Conservation (phyloP, 768 basidiomycete genomes). For the Trametes meyenii region DNA sequence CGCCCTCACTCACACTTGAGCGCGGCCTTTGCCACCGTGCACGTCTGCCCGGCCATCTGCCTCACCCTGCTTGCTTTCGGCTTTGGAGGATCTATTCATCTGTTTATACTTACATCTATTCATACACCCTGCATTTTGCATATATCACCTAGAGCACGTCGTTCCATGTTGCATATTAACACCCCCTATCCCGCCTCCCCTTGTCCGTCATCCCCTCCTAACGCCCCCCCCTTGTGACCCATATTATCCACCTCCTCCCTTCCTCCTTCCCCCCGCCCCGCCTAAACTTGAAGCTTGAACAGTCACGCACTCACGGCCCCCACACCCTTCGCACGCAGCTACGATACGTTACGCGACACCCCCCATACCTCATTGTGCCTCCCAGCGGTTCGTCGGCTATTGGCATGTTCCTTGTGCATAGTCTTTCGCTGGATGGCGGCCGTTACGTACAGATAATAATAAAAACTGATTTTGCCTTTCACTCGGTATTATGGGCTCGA, state of each 20-base stretch:
- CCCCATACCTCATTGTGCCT: constrained; percentile 16
- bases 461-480: neutral
- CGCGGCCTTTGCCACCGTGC: neutral
- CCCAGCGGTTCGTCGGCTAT: constrained; percentile 18
- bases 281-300: neutral
- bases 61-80: constrained; percentile 2
- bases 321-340: constrained; percentile 11
- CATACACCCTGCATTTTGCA: constrained; percentile 8
- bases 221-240: neutral
- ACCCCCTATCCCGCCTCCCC: neutral
- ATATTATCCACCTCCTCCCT: neutral
- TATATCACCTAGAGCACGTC: constrained; percentile 14
- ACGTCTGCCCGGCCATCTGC: neutral
- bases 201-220: neutral
- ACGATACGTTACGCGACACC: constrained; percentile 27
- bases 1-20: neutral
- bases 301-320: neutral
- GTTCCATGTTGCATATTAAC: constrained; percentile 18
- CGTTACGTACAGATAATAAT: constrained; percentile 15
- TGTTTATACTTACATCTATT: constrained; percentile 27
- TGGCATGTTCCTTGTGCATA: constrained; percentile 18
- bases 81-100: neutral
- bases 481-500: neutral
- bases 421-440: constrained; percentile 6
- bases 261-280: neutral